A percentile compares a stretch with the other conserved stretches of the same genome.
phyloP scores from a whole-genome alignment of 306 rosid genomes.

The Ammopiptanthus mongolicus region DNA sequence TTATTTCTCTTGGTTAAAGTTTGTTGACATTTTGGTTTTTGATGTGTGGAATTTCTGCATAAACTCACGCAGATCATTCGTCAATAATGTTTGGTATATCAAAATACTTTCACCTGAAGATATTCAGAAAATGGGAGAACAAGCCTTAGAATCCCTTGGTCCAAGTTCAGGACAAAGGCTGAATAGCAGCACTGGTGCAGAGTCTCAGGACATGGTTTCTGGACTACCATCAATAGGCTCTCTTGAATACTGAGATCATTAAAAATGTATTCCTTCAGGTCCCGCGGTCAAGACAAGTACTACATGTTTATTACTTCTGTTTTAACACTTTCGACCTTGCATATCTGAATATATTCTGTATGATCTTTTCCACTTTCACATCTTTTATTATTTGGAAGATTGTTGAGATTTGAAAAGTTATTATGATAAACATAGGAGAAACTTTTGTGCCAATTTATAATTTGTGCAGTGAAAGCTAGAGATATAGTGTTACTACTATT shows the following conservation, averaged over 20 bases:
- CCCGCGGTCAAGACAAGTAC: slow-evolving; percentile 21
- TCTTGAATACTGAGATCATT: slow-evolving; percentile 43
- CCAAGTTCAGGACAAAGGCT: slow-evolving; percentile 55
- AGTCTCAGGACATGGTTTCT: slow-evolving; percentile 49
- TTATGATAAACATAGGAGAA: slow-evolving; percentile 11
- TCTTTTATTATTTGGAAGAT: neutral
- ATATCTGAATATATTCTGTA: slow-evolving; percentile 11
- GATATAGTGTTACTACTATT: slow-evolving; percentile 7
- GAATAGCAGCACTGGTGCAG: slow-evolving; percentile 35
- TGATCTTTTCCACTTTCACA: slow-evolving; percentile 10
- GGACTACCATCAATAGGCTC: slow-evolving; percentile 60
- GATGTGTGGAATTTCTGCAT: slow-evolving; percentile 2
- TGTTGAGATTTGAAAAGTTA: neutral
- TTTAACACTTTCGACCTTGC: slow-evolving; percentile 18
- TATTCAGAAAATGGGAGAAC: slow-evolving; percentile 76
- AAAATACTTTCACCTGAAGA: slow-evolving; percentile 85
- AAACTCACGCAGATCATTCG: slow-evolving; percentile 58
- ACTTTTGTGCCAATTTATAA: slow-evolving; percentile 16
- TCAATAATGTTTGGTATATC: slow-evolving; percentile 81
- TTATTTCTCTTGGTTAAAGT: slow-evolving; percentile 1
- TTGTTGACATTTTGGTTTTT: slow-evolving; percentile 18
- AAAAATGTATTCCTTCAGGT: slow-evolving; percentile 13
- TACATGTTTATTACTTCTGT: slow-evolving; percentile 21
- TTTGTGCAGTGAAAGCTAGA: slow-evolving; percentile 16
- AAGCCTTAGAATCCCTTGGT: slow-evolving; percentile 51